phyloP scores from a whole-genome alignment of 768 basidiomycete species.

The Lactifluus hygrophoroides region DNA sequence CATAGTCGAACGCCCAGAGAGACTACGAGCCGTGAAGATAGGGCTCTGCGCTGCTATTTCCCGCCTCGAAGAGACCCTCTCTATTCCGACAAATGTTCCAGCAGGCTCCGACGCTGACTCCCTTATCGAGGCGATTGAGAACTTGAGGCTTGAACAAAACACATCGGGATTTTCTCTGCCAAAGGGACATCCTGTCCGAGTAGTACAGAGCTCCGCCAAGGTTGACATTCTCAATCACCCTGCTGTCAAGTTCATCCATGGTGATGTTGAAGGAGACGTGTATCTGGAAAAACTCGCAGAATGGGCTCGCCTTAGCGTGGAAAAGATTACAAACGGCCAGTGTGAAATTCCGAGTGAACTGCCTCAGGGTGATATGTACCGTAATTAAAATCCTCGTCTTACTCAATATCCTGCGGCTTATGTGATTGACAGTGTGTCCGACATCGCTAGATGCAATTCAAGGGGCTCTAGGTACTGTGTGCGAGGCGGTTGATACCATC shows the following conservation, averaged over 20 bases:
- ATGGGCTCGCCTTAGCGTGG: slow-evolving; percentile 52
- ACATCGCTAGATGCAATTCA: slow-evolving; percentile 68
- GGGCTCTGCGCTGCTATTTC: slow-evolving; percentile 78
- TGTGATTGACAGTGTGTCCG: slow-evolving; percentile 54
- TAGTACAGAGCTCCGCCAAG: slow-evolving; percentile 46
- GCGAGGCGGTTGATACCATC: slow-evolving; percentile 78
- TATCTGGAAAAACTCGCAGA: slow-evolving; percentile 55
- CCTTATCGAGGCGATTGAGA: slow-evolving; percentile 18
- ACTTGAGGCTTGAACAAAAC: slow-evolving; percentile 31
- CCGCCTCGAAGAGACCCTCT: slow-evolving; percentile 43
- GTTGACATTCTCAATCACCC: slow-evolving; percentile 48
- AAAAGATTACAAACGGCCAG: slow-evolving; percentile 50
- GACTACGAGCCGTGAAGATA: slow-evolving; percentile 73
- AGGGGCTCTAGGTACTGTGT: slow-evolving; percentile 75
- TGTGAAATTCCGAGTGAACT: slow-evolving; percentile 71
- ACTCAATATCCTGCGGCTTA: background rate
- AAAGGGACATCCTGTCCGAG: slow-evolving; percentile 29
- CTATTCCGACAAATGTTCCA: background rate
- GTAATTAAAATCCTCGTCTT: slow-evolving; percentile 36
- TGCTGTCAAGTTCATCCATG: slow-evolving; percentile 69
- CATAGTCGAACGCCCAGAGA: slow-evolving; percentile 87
- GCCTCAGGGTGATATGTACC: slow-evolving; percentile 75
- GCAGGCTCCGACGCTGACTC: slow-evolving; percentile 9
- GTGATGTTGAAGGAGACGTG: slow-evolving; percentile 55
- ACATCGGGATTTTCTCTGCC: background rate